Evolutionary conservation across 2,329 filamentous ascomycete genomes (phyloP).

Genomic region (Fusarium praegraminearum): DNA sequence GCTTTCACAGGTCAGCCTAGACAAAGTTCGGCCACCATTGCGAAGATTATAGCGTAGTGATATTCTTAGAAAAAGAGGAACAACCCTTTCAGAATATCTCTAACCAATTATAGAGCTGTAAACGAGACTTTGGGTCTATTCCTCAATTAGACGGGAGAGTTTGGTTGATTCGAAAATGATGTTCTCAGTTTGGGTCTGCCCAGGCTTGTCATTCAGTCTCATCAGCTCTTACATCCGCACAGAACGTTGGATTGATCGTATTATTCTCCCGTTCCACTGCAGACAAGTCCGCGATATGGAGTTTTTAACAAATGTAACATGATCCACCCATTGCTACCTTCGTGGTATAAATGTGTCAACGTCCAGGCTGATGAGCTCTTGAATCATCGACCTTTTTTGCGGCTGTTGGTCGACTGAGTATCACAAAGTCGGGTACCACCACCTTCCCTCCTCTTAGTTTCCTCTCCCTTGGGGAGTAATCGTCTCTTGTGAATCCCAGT

Average conservation of each 20-base stretch:
- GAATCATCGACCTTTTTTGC: constrained; percentile 17
- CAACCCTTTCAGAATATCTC: not conserved
- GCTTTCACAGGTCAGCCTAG: constrained; percentile 32
- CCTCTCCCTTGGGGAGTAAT: constrained; percentile 65
- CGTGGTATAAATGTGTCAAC: not conserved
- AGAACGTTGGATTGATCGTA: not conserved
- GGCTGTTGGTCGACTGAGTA: constrained; percentile 64
- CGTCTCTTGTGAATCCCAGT: constrained; percentile 68
- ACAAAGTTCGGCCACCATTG: constrained; percentile 30
- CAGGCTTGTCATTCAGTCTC: not conserved
- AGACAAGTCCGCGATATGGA: constrained; percentile 1
- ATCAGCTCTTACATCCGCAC: not conserved
- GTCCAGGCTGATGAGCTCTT: constrained; percentile 26
- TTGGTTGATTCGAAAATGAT: not conserved
- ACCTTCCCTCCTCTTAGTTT: constrained; percentile 66
- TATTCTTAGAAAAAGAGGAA: constrained; percentile 29
- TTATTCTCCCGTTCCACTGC: not conserved
- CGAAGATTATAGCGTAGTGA: constrained; percentile 17
- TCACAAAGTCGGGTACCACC: constrained; percentile 68
- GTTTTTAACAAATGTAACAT: not conserved
- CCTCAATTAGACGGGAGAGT: not conserved
- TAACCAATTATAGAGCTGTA: not conserved
- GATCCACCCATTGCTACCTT: not conserved
- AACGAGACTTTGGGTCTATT: not conserved
- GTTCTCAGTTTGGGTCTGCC: not conserved